A percentile compares a stretch with the other conserved stretches of the same genome.
phyloP scores from a whole-genome alignment of 108 stramenopile species.

The Skeletonema costatum region DNA sequence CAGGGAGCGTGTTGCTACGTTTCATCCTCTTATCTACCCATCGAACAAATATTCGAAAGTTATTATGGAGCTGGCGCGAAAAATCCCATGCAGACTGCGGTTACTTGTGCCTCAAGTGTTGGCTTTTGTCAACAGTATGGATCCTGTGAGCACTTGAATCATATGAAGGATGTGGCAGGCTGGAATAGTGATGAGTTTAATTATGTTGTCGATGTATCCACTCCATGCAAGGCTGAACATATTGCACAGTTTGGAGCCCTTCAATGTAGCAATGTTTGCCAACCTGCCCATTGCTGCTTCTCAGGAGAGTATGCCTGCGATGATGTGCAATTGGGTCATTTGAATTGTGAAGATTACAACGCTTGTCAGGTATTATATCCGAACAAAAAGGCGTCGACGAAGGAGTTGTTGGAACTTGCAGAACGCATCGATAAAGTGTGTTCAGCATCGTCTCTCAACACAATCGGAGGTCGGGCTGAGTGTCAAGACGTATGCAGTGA shows the following conservation, averaged over 20 bases:
- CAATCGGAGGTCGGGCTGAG: slow-evolving; percentile 14
- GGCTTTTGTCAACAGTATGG: slow-evolving; percentile 45
- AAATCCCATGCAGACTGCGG: slow-evolving; percentile 2
- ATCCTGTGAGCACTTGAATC: slow-evolving; percentile 40
- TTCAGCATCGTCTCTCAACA: slow-evolving; percentile 7
- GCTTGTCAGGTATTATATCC: slow-evolving; percentile 37
- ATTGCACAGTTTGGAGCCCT: slow-evolving; percentile 40
- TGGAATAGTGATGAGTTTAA: slow-evolving; percentile 17
- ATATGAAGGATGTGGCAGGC: slow-evolving; percentile 22
- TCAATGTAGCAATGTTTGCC: slow-evolving; percentile 40
- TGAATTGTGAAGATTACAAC: slow-evolving; percentile 24
- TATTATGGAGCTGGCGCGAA: slow-evolving; percentile 3
- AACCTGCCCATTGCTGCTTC: slow-evolving; percentile 45
- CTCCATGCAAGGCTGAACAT: slow-evolving; percentile 26
- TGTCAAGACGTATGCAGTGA: slow-evolving; percentile 30
- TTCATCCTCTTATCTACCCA: slow-evolving; percentile 18
- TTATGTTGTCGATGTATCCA: slow-evolving; percentile 20
- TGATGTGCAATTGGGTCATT: slow-evolving; percentile 27
- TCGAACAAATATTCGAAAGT: slow-evolving; percentile 28
- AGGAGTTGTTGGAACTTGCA: slow-evolving; percentile 20
- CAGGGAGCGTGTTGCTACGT: slow-evolving; percentile 33
- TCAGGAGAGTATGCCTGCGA: slow-evolving; percentile 23
- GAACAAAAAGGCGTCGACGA: not conserved
- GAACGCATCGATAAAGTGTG: slow-evolving; percentile 32
- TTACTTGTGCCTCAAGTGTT: slow-evolving; percentile 20